A percentile compares a stretch with the other conserved stretches of the same genome.
Conservation (phyloP, 208 protist species). For the Giardia muris region DNA sequence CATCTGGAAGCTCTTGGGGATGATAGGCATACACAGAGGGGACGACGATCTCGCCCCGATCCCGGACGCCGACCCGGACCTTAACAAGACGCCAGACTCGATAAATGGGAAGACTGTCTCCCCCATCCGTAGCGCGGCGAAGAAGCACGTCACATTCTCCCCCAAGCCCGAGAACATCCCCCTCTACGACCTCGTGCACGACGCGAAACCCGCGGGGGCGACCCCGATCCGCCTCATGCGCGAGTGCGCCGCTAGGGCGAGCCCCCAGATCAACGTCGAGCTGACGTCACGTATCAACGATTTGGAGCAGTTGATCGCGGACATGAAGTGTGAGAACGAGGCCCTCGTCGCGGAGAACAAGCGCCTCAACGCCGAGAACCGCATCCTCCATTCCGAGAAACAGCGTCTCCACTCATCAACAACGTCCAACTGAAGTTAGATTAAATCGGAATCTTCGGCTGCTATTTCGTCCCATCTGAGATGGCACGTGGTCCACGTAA, state of each 20-base stretch:
- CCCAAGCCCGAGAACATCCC: neutral
- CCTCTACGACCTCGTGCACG: neutral
- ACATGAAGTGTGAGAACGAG: neutral
- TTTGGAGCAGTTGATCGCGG: neutral
- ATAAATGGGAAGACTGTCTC: neutral
- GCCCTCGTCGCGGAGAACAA: neutral
- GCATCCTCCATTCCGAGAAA: neutral
- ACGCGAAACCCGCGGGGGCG: neutral
- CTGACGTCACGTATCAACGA: neutral
- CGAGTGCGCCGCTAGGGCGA: neutral
- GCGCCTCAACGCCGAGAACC: neutral
- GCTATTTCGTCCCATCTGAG: too few species aligned
- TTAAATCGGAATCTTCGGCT: too few species aligned
- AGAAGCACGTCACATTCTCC: neutral
- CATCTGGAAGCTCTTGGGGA: neutral
- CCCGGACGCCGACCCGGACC: neutral
- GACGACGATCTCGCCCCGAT: neutral
- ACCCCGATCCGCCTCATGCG: neutral
- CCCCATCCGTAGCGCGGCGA: neutral
- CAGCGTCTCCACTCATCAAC: too few species aligned
- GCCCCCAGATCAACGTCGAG: neutral
- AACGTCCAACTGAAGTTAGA: too few species aligned
- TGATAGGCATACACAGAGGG: neutral
- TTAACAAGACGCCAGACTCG: neutral
- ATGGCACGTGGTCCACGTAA: slow-evolving; percentile 78